These are phyloP conservation scores for Aspergillus novoparasiticus DNA, from an alignment of 2,329 filamentous ascomycete species.

Conservation along the genomic window DNA sequence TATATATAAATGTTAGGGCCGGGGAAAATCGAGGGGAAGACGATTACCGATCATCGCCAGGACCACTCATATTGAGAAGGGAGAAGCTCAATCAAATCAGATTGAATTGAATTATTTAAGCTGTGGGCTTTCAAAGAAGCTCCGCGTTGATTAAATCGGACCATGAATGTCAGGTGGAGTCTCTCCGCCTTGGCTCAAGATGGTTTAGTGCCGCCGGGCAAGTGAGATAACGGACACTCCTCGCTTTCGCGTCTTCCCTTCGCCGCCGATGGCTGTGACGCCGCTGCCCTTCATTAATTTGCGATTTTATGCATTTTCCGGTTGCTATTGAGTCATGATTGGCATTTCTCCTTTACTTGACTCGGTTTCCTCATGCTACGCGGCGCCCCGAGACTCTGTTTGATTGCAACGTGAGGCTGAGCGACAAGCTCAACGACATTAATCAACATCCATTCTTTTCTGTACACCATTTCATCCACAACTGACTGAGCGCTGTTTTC, in stretches of 20 bases:
- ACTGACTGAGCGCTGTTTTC: not conserved
- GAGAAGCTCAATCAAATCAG: conserved; percentile 1
- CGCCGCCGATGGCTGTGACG: conserved; percentile 6
- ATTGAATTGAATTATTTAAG: not conserved
- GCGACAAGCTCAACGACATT: conserved; percentile 12
- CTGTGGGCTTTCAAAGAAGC: not conserved
- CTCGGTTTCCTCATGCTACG: conserved; percentile 8
- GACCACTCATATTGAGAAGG: conserved; percentile 37
- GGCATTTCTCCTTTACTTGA: conserved; percentile 3
- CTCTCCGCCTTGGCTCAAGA: conserved; percentile 24
- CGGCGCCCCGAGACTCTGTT: conserved; percentile 10
- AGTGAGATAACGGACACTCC: conserved; percentile 5
- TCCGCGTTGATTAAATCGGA: not conserved
- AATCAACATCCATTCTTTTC: conserved; percentile 4
- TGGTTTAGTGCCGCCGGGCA: not conserved
- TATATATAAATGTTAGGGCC: not conserved
- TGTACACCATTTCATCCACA: not conserved
- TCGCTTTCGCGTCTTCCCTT: conserved; percentile 17
- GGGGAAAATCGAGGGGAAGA: not conserved
- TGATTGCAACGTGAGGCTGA: conserved; percentile 20
- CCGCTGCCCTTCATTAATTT: conserved; percentile 1
- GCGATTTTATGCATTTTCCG: not conserved
- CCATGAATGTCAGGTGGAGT: conserved; percentile 2
- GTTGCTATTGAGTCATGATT: conserved; percentile 18
- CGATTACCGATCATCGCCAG: conserved; percentile 39